Evolutionary conservation across 2,329 filamentous ascomycete genomes (phyloP).

Genomic region (Exophiala sp.): DNA sequence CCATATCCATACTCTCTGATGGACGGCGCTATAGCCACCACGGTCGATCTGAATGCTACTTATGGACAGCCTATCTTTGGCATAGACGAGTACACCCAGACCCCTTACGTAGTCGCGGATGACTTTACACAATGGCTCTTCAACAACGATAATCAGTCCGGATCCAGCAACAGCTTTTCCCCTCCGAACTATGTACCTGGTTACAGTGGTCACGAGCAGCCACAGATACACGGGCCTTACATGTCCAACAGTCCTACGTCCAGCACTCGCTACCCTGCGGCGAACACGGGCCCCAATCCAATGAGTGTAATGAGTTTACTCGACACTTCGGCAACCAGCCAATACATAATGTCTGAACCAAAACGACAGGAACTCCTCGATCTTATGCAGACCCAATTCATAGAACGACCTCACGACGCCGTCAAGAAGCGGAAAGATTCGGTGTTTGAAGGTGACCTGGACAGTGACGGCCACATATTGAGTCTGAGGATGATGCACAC

Average conservation of each 20-base stretch:
- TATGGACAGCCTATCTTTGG: slow-evolving; percentile 77
- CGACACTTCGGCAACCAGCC: slow-evolving; percentile 66
- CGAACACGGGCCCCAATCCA: slow-evolving; percentile 54
- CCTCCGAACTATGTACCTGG: slow-evolving; percentile 38
- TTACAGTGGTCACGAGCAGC: slow-evolving; percentile 38
- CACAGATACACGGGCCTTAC: slow-evolving; percentile 46
- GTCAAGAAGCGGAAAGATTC: slow-evolving; percentile 68
- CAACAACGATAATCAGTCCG: slow-evolving; percentile 60
- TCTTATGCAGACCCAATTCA: slow-evolving; percentile 73
- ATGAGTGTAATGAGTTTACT: slow-evolving; percentile 86
- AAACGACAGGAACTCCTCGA: slow-evolving; percentile 80
- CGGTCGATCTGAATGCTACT: slow-evolving; percentile 36
- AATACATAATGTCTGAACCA: slow-evolving; percentile 76
- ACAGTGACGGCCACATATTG: slow-evolving; percentile 56
- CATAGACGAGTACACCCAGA: slow-evolving; percentile 73
- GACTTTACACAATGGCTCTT: slow-evolving; percentile 84
- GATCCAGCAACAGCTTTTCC: slow-evolving; percentile 48
- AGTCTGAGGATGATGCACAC: slow-evolving; percentile 93
- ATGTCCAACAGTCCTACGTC: slow-evolving; percentile 44
- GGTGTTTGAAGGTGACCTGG: slow-evolving; percentile 71
- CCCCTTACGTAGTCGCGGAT: slow-evolving; percentile 79
- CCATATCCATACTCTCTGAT: slow-evolving; percentile 23
- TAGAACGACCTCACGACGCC: slow-evolving; percentile 69
- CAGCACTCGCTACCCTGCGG: slow-evolving; percentile 12
- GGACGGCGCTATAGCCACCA: slow-evolving; percentile 26